Conservation (phyloP, 768 basidiomycete species). For the Baorangia bicolor region DNA sequence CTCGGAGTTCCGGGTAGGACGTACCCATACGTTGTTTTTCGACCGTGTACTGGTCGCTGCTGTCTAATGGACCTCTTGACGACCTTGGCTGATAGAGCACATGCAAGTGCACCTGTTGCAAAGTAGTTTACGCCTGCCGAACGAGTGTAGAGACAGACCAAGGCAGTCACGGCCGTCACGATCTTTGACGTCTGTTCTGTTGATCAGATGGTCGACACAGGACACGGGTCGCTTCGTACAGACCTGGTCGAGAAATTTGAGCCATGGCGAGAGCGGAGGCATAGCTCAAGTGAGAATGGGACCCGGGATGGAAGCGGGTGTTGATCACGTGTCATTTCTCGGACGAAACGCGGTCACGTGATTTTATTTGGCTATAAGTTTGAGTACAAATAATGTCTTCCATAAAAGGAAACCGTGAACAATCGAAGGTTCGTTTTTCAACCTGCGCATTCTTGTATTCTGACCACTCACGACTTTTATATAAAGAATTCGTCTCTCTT, state of each 20-base stretch:
- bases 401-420: conserved; percentile 26
- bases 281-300: not conserved
- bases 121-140: conserved; percentile 66
- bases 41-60: conserved; percentile 50
- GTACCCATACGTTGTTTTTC: conserved; percentile 69
- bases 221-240: not conserved
- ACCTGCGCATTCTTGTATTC: conserved; percentile 18
- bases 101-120: conserved; percentile 52
- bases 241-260: conserved; percentile 36
- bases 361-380: conserved; percentile 31
- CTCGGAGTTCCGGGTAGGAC: conserved; percentile 13
- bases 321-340: conserved; percentile 8
- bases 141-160: conserved; percentile 54
- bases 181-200: conserved; percentile 54
- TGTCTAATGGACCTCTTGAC: conserved; percentile 63
- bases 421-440: conserved; percentile 32
- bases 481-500: conserved; percentile 12
- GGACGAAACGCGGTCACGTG: conserved; percentile 32
- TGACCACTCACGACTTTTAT: conserved; percentile 1
- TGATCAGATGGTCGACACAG: conserved; percentile 2
- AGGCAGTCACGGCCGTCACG: conserved; percentile 51
- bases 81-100: conserved; percentile 57
- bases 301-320: not conserved
- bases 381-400: conserved; percentile 26
- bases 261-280: conserved; percentile 20